A percentile compares a stretch with the other conserved stretches of the same genome.
Evolutionary conservation across 2,329 filamentous ascomycete genomes (phyloP).

Genomic region (Lecanicillium sp.): DNA sequence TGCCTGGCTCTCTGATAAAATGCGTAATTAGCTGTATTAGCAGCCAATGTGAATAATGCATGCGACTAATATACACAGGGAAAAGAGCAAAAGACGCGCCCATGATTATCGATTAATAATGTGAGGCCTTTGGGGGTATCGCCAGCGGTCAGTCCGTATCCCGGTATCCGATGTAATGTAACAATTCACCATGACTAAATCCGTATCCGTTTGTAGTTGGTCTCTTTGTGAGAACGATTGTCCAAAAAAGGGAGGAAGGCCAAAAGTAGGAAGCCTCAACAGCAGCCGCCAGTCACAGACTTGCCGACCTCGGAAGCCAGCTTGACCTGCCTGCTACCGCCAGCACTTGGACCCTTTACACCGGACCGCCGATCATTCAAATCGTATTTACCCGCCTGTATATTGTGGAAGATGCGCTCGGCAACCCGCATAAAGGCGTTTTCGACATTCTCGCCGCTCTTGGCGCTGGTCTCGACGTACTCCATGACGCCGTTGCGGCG

Average conservation of each 20-base stretch:
- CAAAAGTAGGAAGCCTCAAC: slow-evolving; percentile 23
- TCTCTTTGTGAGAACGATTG: background rate
- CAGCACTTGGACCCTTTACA: slow-evolving; percentile 65
- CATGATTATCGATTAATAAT: too few species aligned
- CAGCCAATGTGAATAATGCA: too few species aligned
- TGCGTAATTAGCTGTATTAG: too few species aligned
- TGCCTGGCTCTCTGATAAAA: too few species aligned
- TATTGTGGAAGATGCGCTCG: slow-evolving; percentile 93
- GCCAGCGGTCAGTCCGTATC: too few species aligned
- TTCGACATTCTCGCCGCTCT: slow-evolving; percentile 91
- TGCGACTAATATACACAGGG: too few species aligned
- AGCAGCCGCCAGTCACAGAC: slow-evolving; percentile 37
- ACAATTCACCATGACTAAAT: too few species aligned
- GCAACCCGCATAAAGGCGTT: slow-evolving; percentile 88
- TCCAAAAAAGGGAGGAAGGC: background rate
- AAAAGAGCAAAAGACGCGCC: too few species aligned
- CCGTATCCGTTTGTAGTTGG: too few species aligned
- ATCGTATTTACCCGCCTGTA: slow-evolving; percentile 91
- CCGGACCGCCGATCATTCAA: slow-evolving; percentile 87
- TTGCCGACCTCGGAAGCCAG: slow-evolving; percentile 32
- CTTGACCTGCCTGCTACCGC: slow-evolving; percentile 38
- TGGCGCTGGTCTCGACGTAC: slow-evolving; percentile 94
- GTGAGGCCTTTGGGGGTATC: too few species aligned
- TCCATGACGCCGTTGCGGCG: slow-evolving; percentile 75
- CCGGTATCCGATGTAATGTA: too few species aligned